Percentiles rank a stretch among this genome's conserved stretches.
phyloP scores from a whole-genome alignment of 495 filamentous ascomycete species.

The Penicillium parvum region DNA sequence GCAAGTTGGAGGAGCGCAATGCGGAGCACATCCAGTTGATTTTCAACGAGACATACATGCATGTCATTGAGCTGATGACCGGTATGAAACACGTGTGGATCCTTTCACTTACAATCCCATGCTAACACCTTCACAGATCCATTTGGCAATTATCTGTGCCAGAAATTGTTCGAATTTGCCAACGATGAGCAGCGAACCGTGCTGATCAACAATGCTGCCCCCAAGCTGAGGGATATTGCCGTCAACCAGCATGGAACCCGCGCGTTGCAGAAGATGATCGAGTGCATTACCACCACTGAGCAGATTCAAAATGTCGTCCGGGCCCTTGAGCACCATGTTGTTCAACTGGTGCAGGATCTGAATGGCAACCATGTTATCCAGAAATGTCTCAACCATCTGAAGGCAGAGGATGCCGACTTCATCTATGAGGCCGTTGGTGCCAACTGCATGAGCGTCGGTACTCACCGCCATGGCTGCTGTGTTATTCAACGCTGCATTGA shows the following conservation, averaged over 20 bases:
- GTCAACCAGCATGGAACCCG: constrained; percentile 95
- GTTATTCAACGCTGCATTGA: constrained; percentile 98
- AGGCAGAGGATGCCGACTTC: constrained; percentile 77
- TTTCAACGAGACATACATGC: constrained; percentile 83
- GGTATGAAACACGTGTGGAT: no score
- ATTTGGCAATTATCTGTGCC: constrained; percentile 97
- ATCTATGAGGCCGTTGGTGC: constrained; percentile 91
- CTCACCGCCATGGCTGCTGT: constrained; percentile 96
- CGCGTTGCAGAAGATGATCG: constrained; percentile 98
- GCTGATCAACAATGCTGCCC: constrained; percentile 81
- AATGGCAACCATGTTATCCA: constrained; percentile 99
- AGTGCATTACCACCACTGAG: constrained; percentile 77
- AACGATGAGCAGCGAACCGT: constrained; percentile 91
- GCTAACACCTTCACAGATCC: constrained; percentile 56
- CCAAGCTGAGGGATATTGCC: constrained; percentile 83
- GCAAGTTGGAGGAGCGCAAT: constrained; percentile 89
- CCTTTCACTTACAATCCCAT: background rate
- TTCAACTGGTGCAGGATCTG: constrained; percentile 89
- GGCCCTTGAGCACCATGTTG: constrained; percentile 72
- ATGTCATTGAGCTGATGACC: constrained; percentile 96
- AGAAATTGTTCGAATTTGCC: constrained; percentile 91
- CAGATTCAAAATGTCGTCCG: constrained; percentile 78
- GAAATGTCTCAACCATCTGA: constrained; percentile 94
- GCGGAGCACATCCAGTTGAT: constrained; percentile 84
- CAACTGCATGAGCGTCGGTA: constrained; percentile 85